Percentiles rank a stretch among this genome's conserved stretches.
phyloP scores from a whole-genome alignment of 2,329 filamentous ascomycete genomes.

The Remersonia thermophila region DNA sequence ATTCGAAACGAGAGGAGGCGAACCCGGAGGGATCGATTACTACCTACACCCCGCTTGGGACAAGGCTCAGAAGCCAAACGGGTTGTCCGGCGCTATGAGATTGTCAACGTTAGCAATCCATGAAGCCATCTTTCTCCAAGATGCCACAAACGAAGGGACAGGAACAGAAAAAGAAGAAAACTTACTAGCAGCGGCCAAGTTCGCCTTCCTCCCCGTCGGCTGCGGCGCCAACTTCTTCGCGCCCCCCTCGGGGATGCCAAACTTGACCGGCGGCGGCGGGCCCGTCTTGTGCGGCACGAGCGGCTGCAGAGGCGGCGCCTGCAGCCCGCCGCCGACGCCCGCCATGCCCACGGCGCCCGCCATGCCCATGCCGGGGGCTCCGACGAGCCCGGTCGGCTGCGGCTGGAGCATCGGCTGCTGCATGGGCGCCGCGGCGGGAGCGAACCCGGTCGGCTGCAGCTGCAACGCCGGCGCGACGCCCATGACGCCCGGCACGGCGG shows the following conservation, averaged over 20 bases:
- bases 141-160: background rate
- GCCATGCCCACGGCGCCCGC: too few relatives aligned
- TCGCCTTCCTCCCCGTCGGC: slow-evolving; percentile 78
- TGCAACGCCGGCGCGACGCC: slow-evolving; percentile 4
- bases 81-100: slow-evolving; percentile 11
- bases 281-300: slow-evolving; percentile 66
- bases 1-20: too few relatives aligned
- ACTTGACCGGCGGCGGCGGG: slow-evolving; percentile 76
- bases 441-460: slow-evolving; percentile 7
- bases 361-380: background rate
- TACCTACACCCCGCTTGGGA: background rate
- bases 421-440: too few relatives aligned
- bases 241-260: slow-evolving; percentile 58
- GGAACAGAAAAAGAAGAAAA: slow-evolving; percentile 22
- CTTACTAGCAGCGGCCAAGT: slow-evolving; percentile 92
- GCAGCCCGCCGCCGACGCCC: slow-evolving; percentile 3
- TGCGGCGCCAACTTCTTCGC: slow-evolving; percentile 71
- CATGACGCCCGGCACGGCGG: slow-evolving; percentile 30
- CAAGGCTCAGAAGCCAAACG: slow-evolving; percentile 11
- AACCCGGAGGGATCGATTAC: too few relatives aligned
- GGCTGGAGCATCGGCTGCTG: slow-evolving; percentile 23
- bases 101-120: background rate
- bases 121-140: background rate
- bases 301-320: slow-evolving; percentile 39
- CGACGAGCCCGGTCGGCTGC: slow-evolving; percentile 32